Evolutionary conservation across 2,329 filamentous ascomycete genomes (phyloP), one percentile per base, ranked within the genome.

Genomic region (Fusarium solani-melongenae): DNA sequence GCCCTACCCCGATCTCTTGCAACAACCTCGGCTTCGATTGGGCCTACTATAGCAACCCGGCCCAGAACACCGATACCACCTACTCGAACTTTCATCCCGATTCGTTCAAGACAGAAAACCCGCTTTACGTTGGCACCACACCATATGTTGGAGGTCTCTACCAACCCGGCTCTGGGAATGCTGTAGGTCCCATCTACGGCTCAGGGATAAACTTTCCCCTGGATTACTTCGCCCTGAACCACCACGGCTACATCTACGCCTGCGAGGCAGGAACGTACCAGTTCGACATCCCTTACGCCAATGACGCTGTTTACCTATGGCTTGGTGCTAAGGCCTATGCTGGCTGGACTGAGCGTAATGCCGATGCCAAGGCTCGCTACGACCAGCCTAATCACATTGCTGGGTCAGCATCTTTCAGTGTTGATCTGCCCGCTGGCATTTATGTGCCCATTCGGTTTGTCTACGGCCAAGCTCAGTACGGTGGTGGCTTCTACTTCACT

Each of bases 21-120:
- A 41, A 59, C 34, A 59, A 59, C 56, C 56, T 59, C 27, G 56
- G 56, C 22, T 59, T 59, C 22, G 56, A 59, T 24, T 59, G 56
- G 56, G 56, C 56, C 34, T 59, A 59, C 56, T 59, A 59, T 24
- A 59, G 7, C 38, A 59, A 59, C 56, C 36, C 56, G 36, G 15
- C 34, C 12, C 56, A 59, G 39, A 59, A 59, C n/a, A 59, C 56
- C 10, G 36, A 59, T 36, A 27, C 22, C 17, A 59, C 56, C 56
- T 59, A 59, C 36, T 59, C 56, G 20, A 41, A 14, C 56, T 59
- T 59, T 36, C 34, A 59, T 27, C 56, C 56, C 10, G 11, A 3
- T n/a, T 41, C 56, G 8, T 59, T 59, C 56, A 59, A 59, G 36
- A 31, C 0, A 10, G 10, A 2, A 11, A 59, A 56, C 53, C 53